A percentile compares a stretch with the other conserved stretches of the same genome.
phyloP scores from a whole-genome alignment of 2,329 filamentous ascomycete species.

The Colletotrichum musicola region DNA sequence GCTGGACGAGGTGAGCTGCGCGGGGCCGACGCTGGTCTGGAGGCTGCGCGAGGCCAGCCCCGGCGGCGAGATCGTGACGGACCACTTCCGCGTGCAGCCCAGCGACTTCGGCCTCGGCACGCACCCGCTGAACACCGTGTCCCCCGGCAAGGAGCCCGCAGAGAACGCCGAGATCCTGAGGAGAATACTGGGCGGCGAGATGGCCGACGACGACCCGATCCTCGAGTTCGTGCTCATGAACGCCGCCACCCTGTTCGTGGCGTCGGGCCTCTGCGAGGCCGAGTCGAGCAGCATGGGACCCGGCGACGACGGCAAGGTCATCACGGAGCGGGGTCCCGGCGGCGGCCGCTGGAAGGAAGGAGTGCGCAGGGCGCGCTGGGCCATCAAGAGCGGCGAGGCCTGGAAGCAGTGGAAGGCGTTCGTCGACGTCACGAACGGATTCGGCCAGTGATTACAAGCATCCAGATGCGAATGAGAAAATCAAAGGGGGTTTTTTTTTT shows the following conservation, averaged over 20 bases:
- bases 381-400: conserved; percentile 87
- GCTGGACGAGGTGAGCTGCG: conserved; percentile 94
- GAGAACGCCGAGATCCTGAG: conserved; percentile 90
- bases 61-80: conserved; percentile 64
- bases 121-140: conserved; percentile 83
- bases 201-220: conserved; percentile 83
- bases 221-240: conserved; percentile 96
- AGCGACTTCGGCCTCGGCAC: conserved; percentile 86
- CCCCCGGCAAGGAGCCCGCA: conserved; percentile 84
- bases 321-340: conserved; percentile 85
- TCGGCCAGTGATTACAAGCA: neutral
- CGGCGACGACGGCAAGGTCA: conserved; percentile 84
- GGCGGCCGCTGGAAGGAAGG: conserved; percentile 96
- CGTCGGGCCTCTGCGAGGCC: conserved; percentile 87
- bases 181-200: conserved; percentile 79
- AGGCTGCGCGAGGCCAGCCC: conserved; percentile 63
- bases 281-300: conserved; percentile 83
- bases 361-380: conserved; percentile 87
- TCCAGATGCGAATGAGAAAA: neutral
- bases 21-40: conserved; percentile 92
- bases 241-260: conserved; percentile 87
- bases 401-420: conserved; percentile 86
- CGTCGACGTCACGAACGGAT: conserved; percentile 81
- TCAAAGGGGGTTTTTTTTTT: neutral
- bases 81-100: conserved; percentile 83